A percentile compares a stretch with the other conserved stretches of the same genome.
Evolutionary conservation across 148 eudicot genomes (phyloP).

Genomic region (Fallopia convolvulus): DNA sequence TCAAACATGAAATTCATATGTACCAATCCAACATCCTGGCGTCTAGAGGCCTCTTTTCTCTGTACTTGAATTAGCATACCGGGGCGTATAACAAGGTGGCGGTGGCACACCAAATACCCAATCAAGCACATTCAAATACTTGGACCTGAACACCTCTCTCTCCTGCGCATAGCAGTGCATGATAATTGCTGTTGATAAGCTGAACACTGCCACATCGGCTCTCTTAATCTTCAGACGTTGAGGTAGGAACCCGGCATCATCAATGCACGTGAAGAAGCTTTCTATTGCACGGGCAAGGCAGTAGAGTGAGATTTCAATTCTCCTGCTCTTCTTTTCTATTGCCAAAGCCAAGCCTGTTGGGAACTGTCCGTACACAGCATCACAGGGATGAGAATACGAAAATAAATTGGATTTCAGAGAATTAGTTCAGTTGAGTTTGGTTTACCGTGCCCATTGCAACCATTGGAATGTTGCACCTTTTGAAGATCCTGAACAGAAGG

Average conservation of each 20-base stretch:
- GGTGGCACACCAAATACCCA: slow-evolving; percentile 98
- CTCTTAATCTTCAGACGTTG: slow-evolving; percentile 61
- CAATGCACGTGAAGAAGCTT: slow-evolving; percentile 95
- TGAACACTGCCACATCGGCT: slow-evolving; percentile 78
- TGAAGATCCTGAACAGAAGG: slow-evolving; percentile 70
- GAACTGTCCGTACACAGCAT: slow-evolving; percentile 37
- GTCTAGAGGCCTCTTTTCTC: neutral
- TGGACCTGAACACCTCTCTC: slow-evolving; percentile 87
- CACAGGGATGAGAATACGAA: neutral
- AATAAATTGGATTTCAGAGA: neutral
- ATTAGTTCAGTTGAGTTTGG: neutral
- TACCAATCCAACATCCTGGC: neutral
- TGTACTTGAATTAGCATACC: slow-evolving; percentile 12
- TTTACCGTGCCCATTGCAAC: slow-evolving; percentile 86
- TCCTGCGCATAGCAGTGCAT: slow-evolving; percentile 98
- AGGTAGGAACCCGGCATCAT: slow-evolving; percentile 75
- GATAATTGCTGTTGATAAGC: slow-evolving; percentile 88
- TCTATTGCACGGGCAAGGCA: slow-evolving; percentile 93
- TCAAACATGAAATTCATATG: neutral
- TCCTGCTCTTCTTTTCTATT: slow-evolving; percentile 95
- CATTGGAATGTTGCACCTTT: slow-evolving; percentile 86
- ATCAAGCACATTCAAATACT: slow-evolving; percentile 95
- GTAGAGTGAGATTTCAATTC: slow-evolving; percentile 91
- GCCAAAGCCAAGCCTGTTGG: slow-evolving; percentile 92
- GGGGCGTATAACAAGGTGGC: slow-evolving; percentile 68